Evolutionary conservation across 805 yeast species (phyloP), one percentile per base, ranked within the genome.

Genomic region (Candida multigemmis): DNA sequence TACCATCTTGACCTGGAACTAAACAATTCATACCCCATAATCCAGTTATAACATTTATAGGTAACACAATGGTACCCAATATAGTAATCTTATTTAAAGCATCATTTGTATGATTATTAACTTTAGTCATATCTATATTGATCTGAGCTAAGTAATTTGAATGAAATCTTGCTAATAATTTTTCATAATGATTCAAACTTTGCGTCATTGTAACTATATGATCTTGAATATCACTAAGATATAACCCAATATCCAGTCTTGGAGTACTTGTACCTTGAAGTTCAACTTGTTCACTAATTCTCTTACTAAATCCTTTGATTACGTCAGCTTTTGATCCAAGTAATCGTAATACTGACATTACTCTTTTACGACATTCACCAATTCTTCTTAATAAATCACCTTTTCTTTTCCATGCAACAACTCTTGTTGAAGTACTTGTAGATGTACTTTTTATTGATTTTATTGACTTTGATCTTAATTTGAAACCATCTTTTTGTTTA

Each of bases 11-110:
- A 0, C 98, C 98, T 0, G 98, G 98, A 19, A 91, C 98, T 7
- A 84, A 44, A 38, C 91, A 94, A 57, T 91, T 91, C 98, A 91
- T 91, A 31, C 98, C 98, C 97, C 97, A 91, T 24, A 91, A 58
- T 12, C 98, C 98, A 0, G 98, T 91, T 13, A 91, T 79, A 30
- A 91, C 84, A 48, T 91, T 91, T 71, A 91, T 73, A 3, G 98
- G 98, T 32, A 91, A 60, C 12, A 91, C 96, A 30, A 91, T 84
- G 0, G 97, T 85, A 68, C 97, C 98, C 36, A 89, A 56, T 22
- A 87, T 78, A 3, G 97, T 84, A 30, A 89, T 84, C 49, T 87
- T 85, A 7, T 96, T 94, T 44, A 89, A 67, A 2, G 87, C 94
- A 49, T 91, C 97, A 51, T 91, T 91, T 74, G 93, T 89, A 42